Evolutionary conservation across 257 asterid genomes (phyloP), one percentile per base, ranked within the genome.

Genomic region (Ballota nigra): DNA sequence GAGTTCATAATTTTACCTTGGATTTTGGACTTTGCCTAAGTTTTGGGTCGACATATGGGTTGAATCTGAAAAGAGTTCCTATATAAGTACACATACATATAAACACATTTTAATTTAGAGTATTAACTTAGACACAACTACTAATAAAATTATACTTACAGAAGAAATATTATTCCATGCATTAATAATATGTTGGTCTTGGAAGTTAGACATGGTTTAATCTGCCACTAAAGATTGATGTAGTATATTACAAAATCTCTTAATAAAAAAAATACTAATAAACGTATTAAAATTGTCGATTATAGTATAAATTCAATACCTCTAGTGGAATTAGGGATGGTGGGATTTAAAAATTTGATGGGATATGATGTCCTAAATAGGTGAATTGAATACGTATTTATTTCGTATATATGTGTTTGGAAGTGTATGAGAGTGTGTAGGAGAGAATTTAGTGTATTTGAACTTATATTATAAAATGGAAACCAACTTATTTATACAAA

Each of bases 181-280:
- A 66, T 33, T 29, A 41, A 20, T 70, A 68, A 59, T 68, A 19
- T 36, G n/a, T 63, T 74, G 75, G 47, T 55, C 72, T 28, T 63
- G 71, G 33, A 65, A 62, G 24, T 36, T 60, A 69, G 66, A 58
- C 26, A 67, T 40, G 28, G 69, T 12, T 68, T 76, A 71, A 61
- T 79, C 80, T 66, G 29, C 53, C 74, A 26, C 45, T 1, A 63
- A 38, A n/a, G 75, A 20, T 72, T 72, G 69, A 78, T 83, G 77
- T 20, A 60, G 68, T 59, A n/a, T 4, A 43, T 74, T 64, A n/a
- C 7, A 57, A 38, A 23, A 10, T 41, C 13, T 26, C 18, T 60
- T 7, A 61, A 19, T 19, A 22, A 31, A 5, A 23, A 12, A 3
- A 36, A 33, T 33, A 13, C 4, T 3, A 3, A n/a, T n/a, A n/a